Evolutionary conservation across 1,139 yeast genomes (phyloP).

Genomic region (Geotrichum phurueaensis): DNA sequence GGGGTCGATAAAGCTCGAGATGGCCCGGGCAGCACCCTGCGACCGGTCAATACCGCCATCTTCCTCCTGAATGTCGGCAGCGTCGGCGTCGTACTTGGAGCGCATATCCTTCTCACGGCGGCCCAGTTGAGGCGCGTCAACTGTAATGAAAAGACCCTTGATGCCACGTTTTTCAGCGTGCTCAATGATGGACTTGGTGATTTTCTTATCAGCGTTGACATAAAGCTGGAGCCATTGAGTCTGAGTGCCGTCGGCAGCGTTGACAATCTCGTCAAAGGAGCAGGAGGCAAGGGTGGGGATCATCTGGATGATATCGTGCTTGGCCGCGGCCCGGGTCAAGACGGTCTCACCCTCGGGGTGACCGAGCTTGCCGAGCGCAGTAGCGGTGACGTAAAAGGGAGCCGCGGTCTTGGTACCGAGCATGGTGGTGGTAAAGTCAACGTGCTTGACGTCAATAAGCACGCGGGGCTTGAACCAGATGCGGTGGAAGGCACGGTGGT

Average conservation of each 20-base stretch:
- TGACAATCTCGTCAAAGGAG: conserved; percentile 51
- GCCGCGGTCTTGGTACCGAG: conserved; percentile 43
- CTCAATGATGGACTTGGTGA: conserved; percentile 54
- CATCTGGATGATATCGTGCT: conserved; percentile 49
- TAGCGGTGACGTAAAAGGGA: conserved; percentile 55
- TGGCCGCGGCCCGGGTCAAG: conserved; percentile 47
- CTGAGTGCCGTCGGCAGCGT: conserved; percentile 43
- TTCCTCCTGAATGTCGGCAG: conserved; percentile 44
- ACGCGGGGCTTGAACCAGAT: conserved; percentile 79
- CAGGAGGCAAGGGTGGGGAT: conserved; percentile 47
- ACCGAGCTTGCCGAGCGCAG: conserved; percentile 53
- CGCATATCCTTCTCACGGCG: conserved; percentile 67
- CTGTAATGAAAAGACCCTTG: conserved; percentile 78
- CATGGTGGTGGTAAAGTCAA: conserved; percentile 50
- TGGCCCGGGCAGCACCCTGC: conserved; percentile 85
- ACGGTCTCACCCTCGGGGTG: conserved; percentile 50
- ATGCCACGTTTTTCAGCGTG: conserved; percentile 73
- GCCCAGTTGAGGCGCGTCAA: conserved; percentile 94
- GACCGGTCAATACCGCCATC: conserved; percentile 51
- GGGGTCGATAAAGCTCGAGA: conserved; percentile 72
- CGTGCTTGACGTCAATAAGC: conserved; percentile 61
- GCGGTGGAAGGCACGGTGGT: conserved; percentile 81
- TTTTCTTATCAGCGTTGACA: conserved; percentile 64
- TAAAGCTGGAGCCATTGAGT: conserved; percentile 89
- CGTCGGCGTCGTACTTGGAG: conserved; percentile 54